Conservation (phyloP, 495 filamentous ascomycete species). For the Talaromyces borbonicus region DNA sequence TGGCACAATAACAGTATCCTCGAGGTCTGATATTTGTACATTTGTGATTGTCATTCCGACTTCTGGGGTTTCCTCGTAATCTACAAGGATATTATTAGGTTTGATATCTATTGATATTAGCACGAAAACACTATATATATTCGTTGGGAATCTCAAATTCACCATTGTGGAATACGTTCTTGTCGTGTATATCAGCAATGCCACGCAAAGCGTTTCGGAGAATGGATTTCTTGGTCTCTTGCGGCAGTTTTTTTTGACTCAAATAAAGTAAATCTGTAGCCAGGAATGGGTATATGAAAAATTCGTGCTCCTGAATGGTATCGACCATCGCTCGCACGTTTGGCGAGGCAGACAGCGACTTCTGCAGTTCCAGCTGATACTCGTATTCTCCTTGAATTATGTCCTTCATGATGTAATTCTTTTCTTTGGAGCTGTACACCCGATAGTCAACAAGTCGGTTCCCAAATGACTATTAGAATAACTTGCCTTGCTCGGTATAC, state of each 20-base stretch:
- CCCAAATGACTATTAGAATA: not conserved
- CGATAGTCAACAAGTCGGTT: not conserved
- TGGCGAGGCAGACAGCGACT: conserved; percentile 22
- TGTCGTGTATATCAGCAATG: conserved; percentile 31
- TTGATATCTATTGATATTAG: conserved; percentile 16
- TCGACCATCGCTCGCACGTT: conserved; percentile 18
- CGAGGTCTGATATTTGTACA: conserved; percentile 31
- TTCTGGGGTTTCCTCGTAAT: conserved; percentile 14
- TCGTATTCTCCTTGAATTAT: conserved; percentile 29
- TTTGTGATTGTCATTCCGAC: conserved; percentile 19
- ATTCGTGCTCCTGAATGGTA: conserved; percentile 28
- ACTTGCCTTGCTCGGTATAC: conserved; percentile 19
- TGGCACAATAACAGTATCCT: conserved; percentile 35
- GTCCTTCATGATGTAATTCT: conserved; percentile 30
- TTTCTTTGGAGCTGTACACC: conserved; percentile 20
- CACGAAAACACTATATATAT: not conserved
- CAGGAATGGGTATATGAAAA: conserved; percentile 38
- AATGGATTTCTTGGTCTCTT: conserved; percentile 24
- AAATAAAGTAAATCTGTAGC: conserved; percentile 32
- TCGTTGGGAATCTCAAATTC: conserved; percentile 7
- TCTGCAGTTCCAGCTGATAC: conserved; percentile 24
- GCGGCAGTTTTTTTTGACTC: conserved; percentile 22
- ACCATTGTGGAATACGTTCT: conserved; percentile 36
- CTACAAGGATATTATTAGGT: conserved; percentile 18
- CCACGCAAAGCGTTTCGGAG: conserved; percentile 33